Conservation (phyloP, 75 land plant species). For the Picea glauca region DNA sequence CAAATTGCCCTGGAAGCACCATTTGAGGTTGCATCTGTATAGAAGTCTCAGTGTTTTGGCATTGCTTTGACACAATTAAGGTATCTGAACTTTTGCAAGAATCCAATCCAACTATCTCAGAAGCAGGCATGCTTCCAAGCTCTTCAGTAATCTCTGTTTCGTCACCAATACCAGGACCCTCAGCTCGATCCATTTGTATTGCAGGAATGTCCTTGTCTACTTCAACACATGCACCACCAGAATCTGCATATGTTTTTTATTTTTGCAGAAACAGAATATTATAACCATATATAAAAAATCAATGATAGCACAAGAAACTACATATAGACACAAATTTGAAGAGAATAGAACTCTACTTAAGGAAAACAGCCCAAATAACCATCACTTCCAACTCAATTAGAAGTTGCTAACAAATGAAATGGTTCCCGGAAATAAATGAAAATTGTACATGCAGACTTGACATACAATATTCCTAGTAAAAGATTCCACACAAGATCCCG, state of each 20-base stretch:
- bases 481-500: background rate
- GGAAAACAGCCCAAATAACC: background rate
- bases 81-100: slow-evolving; percentile 4
- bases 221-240: background rate
- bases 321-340: background rate
- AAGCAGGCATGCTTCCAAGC: background rate
- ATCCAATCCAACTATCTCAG: background rate
- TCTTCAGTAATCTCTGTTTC: background rate
- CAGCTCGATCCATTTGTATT: slow-evolving; percentile 2
- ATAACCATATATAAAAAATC: background rate
- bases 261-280: background rate
- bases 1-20: background rate
- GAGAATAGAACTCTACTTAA: background rate
- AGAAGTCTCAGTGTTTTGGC: background rate
- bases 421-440: background rate
- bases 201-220: background rate
- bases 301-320: background rate
- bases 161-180: background rate
- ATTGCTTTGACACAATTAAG: background rate
- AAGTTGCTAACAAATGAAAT: background rate
- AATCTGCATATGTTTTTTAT: slow-evolving; percentile 1
- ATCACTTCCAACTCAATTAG: background rate
- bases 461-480: background rate
- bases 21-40: background rate
- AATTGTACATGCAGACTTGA: background rate